Evolutionary conservation across 2,329 filamentous ascomycete species (phyloP).

Genomic region (Waltergamsia citrina): DNA sequence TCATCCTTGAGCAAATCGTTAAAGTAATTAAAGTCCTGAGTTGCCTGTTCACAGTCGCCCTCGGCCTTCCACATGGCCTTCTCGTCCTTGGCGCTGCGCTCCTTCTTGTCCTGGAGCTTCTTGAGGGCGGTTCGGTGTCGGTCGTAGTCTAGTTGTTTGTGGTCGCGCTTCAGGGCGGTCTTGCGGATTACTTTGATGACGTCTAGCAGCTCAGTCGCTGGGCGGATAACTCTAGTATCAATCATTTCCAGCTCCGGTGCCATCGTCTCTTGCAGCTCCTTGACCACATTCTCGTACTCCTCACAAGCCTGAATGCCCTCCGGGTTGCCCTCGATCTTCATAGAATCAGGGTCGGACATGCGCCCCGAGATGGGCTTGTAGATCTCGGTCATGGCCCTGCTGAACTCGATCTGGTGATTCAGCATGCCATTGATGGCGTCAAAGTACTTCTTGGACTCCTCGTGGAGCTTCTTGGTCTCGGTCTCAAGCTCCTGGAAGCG

Average conservation of each 20-base stretch:
- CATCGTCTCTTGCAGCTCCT: constrained; percentile 80
- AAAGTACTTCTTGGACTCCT: constrained; percentile 96
- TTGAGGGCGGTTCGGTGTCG: constrained; percentile 75
- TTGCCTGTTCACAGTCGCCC: constrained; percentile 80
- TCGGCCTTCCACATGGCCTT: constrained; percentile 96
- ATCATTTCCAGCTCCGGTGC: constrained; percentile 97
- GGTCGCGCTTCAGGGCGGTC: constrained; percentile 77
- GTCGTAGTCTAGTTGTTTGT: constrained; percentile 96
- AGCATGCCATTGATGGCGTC: constrained; percentile 98
- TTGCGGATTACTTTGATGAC: constrained; percentile 96
- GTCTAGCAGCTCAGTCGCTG: constrained; percentile 85
- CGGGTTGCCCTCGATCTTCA: constrained; percentile 74
- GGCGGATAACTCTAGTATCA: constrained; percentile 79
- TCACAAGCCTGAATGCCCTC: constrained; percentile 94
- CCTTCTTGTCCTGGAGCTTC: constrained; percentile 96
- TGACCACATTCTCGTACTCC: constrained; percentile 87
- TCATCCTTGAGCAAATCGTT: constrained; percentile 96
- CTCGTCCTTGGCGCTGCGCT: constrained; percentile 91
- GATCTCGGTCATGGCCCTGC: constrained; percentile 87
- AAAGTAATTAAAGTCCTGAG: constrained; percentile 95
- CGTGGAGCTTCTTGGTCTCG: constrained; percentile 93
- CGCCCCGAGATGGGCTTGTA: constrained; percentile 98
- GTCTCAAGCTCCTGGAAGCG: constrained; percentile 89
- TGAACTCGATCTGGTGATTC: constrained; percentile 95
- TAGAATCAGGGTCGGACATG: constrained; percentile 82